These are phyloP conservation scores for Spathaspora arborariae DNA, from an alignment of 805 yeast genomes.

Conservation along the genomic window DNA sequence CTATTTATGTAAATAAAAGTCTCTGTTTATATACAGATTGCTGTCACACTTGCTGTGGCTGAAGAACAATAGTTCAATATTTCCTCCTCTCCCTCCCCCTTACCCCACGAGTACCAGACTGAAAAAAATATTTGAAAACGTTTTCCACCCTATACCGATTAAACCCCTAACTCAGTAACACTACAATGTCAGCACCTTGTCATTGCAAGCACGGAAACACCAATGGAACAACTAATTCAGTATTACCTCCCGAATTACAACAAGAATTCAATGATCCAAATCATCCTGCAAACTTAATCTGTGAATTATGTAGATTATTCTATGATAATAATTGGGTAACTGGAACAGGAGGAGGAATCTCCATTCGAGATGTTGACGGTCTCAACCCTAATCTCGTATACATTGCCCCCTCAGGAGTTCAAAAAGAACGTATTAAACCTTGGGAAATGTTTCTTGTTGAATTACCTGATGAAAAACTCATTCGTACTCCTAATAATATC, in stretches of 20 bases:
- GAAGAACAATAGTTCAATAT: background rate
- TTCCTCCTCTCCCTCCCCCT: background rate
- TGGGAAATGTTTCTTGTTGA: slow-evolving; percentile 77
- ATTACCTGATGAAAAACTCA: slow-evolving; percentile 45
- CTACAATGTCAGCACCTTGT: slow-evolving; percentile 15
- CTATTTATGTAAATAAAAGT: no score
- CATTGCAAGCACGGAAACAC: slow-evolving; percentile 8
- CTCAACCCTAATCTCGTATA: slow-evolving; percentile 48
- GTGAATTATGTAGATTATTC: slow-evolving; percentile 73
- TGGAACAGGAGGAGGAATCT: slow-evolving; percentile 95
- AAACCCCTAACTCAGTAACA: background rate
- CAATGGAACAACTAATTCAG: background rate
- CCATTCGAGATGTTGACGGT: slow-evolving; percentile 54
- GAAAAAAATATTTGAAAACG: background rate
- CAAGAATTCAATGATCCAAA: slow-evolving; percentile 42
- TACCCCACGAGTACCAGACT: background rate
- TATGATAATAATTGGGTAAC: slow-evolving; percentile 87
- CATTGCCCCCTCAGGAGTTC: slow-evolving; percentile 95
- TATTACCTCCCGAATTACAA: slow-evolving; percentile 7
- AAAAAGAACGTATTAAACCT: slow-evolving; percentile 83
- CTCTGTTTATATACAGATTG: background rate
- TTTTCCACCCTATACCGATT: background rate
- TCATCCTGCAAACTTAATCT: slow-evolving; percentile 83
- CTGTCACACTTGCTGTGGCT: background rate
- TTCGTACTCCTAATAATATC: slow-evolving; percentile 54